Evolutionary conservation across 2,329 filamentous ascomycete species (phyloP), one percentile per base, ranked within the genome.

Genomic region (Endoconidiophora laricicola): DNA sequence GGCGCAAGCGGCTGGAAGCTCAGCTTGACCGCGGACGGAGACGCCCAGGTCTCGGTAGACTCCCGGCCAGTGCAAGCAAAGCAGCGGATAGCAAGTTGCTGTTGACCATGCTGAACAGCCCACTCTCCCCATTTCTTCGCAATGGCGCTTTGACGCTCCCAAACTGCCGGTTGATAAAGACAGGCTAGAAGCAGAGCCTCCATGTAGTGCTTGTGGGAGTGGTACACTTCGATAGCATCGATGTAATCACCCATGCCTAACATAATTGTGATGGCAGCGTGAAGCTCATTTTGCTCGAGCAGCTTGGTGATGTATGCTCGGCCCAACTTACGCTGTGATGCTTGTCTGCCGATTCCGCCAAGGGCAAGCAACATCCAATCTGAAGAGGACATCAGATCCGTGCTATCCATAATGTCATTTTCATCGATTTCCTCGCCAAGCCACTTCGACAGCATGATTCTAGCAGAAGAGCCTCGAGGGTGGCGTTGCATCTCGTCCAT

Each of bases 301-400:
- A 98, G 71, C 46, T 87, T 80, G 62, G 94, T 88, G 1, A 94
- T 86, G 57, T 94, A 94, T 2, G 86, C 81, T 52, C 90, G 83
- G 1, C 86, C 87, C 14, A 96, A 78, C 62, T 94, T 93, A 61
- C 93, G 88, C 58, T 93, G 85, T 1, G 86, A 86, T 37, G 78
- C 72, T 20, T 67, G 63, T 2, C 79, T 76, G 47, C 84, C 86
- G 65, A 96, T 93, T 39, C 86, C 84, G 60, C 86, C 94, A 47
- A 98, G 66, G 9, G 91, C 90, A 36, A 98, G 69, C 52, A 96
- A 68, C 86, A 98, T 95, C 91, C 91, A 98, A 64, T 96, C 91
- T 0, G 86, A 85, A 2, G 84, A 86, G 7, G 86, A 90, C 74
- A 91, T 88, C n/a, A 85, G 82, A 56, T 90, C 79, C 0, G 86